Base-by-base conservation (phyloP, 495 filamentous ascomycete species). In the Penicillium atrosanguineum region DNA sequence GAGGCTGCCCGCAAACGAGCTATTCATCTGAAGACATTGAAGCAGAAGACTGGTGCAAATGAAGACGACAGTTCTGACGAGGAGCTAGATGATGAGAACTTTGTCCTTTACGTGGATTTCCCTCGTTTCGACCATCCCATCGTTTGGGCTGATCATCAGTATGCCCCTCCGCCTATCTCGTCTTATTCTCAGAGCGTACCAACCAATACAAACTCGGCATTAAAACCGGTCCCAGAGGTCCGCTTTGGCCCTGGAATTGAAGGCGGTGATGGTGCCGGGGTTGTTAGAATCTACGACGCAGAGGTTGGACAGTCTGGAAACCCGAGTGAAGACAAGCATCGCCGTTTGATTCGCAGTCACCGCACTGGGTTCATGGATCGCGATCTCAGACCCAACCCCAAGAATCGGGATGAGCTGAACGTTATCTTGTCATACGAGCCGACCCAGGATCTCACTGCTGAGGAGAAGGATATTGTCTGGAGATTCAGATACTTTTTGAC, bases 401-500 rank as follows among this genome's bases (percentile, higher is more conserved):
- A 96, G 69, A 90, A 92, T 42, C 83, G 94, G 40, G 94, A 99
- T 70, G 90, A 96, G 58, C 73, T 99, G 19, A 96, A 96, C 65
- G 73, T 79, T 34, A 95, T 97, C 52, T 83, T 99, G 73, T 86
- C 87, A 3, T 96, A 97, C 62, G 90, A 92, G 9, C 94, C 94
- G 5, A 96, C 92, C 1, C 90, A 96, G 50, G 83, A 87, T 25
- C 79, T 99, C 7, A 88, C 83, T 4, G 79, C 88, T 0, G 90
- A 95, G 59, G 95, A 99, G 61, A 96, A 95, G 62, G 95, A 99
- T 68, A 76, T 96, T 11, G 80, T 99, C 28, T 99, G 94, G 94
- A 90, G 93, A 58, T 99, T 97, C 73, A 79, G 94, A 44, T 94
- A 96, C 68, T 91, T 96, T 65, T 69, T 99, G 6, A 92, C 90